Base-by-base conservation (phyloP, 192 early-diverging fungal genomes). In the Backusella psychrophila region DNA sequence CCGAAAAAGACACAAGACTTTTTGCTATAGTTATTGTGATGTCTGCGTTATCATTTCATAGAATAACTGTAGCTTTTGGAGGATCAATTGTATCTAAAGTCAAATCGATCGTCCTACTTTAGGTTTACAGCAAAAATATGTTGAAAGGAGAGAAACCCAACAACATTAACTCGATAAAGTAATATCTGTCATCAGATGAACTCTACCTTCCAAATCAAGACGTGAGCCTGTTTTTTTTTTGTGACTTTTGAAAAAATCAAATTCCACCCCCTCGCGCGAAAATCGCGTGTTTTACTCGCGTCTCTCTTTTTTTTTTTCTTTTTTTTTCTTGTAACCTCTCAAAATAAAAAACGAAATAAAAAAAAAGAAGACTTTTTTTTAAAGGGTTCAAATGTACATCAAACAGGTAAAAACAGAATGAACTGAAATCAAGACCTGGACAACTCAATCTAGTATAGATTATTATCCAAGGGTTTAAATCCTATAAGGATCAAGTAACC, bases 381-480 rank as follows among this genome's bases (percentile, higher is more conserved):
- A 49, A 49, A 49, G 46, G 42, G 15, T 17, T 49, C 17, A 15
- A 49, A 49, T 49, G 46, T 49, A 49, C 17, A 49, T 49, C 17
- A 49, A 49, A 49, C 46, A 49, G 46, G 46, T 49, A 19, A 44
- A 33, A 19, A 5, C 46, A 49, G 15, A 49, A 5, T 49, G 19
- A 49, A 49, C 4, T 19, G 19, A 49, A 6, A 49, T 15, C 15
- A 49, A 49, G 42, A 21, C 15, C 15, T 49, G 19, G 46, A n/a
- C 4, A 49, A n/a, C 19, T 49, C 6, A 49, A 49, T 49, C 46
- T n/a, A 21, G 6, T 49, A 7, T 49, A 94, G 91, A 96, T 99
- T 78, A 90, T 93, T 42, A 99, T 99, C 74, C 96, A 97, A 80
- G 98, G 98, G 65, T 99, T 99, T 91, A 99, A 99, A 86, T 97